These are phyloP conservation scores for Dipteronia sinensis DNA, from an alignment of 345 rosid species.

Conservation along the genomic window DNA sequence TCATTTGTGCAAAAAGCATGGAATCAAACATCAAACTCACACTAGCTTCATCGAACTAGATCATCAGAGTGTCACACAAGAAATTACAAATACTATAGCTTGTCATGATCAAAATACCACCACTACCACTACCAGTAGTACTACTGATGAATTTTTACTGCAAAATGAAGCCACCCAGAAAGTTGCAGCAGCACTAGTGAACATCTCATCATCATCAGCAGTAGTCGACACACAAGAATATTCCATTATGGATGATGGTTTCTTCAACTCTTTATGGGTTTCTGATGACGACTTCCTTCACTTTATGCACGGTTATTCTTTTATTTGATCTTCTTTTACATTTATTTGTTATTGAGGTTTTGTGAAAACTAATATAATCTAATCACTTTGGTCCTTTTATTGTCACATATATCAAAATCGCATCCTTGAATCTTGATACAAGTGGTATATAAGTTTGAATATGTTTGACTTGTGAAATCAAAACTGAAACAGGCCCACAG, in stretches of 20 bases:
- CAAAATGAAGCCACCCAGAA: slow-evolving; percentile 21
- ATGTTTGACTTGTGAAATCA: not conserved
- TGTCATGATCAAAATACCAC: not conserved
- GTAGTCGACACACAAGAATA: slow-evolving; percentile 20
- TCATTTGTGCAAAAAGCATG: slow-evolving; percentile 54
- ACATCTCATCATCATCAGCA: too few species aligned
- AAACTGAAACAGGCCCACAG: not conserved
- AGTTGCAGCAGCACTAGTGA: not conserved
- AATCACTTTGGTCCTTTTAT: too few species aligned
- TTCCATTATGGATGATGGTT: slow-evolving; percentile 23
- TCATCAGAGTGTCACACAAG: not conserved
- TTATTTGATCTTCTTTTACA: slow-evolving; percentile 19
- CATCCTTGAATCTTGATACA: too few species aligned
- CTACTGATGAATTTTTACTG: not conserved
- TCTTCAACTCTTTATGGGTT: slow-evolving; percentile 40
- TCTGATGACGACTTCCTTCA: slow-evolving; percentile 42
- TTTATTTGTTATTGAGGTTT: too few species aligned
- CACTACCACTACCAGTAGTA: too few species aligned
- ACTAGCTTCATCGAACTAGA: slow-evolving; percentile 14
- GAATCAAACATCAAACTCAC: slow-evolving; percentile 29
- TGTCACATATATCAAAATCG: too few species aligned
- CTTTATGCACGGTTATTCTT: slow-evolving; percentile 37
- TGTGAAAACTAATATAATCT: too few species aligned
- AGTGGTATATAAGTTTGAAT: too few species aligned
- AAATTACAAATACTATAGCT: not conserved